phyloP scores from a whole-genome alignment of 2,329 filamentous ascomycete genomes.

The Aspergillus neotritici region DNA sequence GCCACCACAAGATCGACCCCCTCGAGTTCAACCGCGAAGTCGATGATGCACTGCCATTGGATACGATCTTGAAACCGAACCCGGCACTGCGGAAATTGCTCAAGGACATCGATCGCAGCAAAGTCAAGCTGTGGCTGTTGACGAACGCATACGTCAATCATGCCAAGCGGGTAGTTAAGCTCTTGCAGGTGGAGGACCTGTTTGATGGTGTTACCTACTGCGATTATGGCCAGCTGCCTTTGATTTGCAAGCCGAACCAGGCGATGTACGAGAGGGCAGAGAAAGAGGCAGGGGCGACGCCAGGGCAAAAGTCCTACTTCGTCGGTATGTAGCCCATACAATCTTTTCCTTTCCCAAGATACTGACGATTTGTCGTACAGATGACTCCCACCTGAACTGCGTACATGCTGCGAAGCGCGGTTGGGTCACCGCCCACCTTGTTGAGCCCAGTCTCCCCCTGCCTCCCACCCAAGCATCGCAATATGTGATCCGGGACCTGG shows the following conservation, averaged over 20 bases:
- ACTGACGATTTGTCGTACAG: slow-evolving; percentile 33
- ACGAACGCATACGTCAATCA: slow-evolving; percentile 95
- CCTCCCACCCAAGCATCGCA: slow-evolving; percentile 63
- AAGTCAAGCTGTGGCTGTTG: slow-evolving; percentile 87
- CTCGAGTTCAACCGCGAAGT: slow-evolving; percentile 92
- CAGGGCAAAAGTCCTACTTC: slow-evolving; percentile 74
- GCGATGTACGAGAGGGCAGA: slow-evolving; percentile 88
- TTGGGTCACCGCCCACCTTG: slow-evolving; percentile 80
- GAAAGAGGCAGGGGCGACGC: slow-evolving; percentile 67
- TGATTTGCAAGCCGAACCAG: slow-evolving; percentile 80
- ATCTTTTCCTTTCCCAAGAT: background rate
- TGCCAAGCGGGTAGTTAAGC: slow-evolving; percentile 69
- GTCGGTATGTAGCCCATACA: slow-evolving; percentile 60
- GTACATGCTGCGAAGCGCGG: slow-evolving; percentile 69
- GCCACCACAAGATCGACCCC: slow-evolving; percentile 91
- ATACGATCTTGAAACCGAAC: slow-evolving; percentile 75
- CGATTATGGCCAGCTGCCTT: slow-evolving; percentile 67
- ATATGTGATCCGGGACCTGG: slow-evolving; percentile 67
- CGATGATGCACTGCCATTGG: slow-evolving; percentile 86
- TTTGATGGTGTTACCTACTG: slow-evolving; percentile 96
- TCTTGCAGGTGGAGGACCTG: slow-evolving; percentile 76
- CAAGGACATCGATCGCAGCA: slow-evolving; percentile 72
- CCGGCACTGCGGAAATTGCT: slow-evolving; percentile 68
- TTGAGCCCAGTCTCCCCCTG: slow-evolving; percentile 65
- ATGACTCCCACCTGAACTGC: slow-evolving; percentile 84